phyloP scores from a whole-genome alignment of 768 basidiomycete genomes.

The Cystoderma amianthinum region DNA sequence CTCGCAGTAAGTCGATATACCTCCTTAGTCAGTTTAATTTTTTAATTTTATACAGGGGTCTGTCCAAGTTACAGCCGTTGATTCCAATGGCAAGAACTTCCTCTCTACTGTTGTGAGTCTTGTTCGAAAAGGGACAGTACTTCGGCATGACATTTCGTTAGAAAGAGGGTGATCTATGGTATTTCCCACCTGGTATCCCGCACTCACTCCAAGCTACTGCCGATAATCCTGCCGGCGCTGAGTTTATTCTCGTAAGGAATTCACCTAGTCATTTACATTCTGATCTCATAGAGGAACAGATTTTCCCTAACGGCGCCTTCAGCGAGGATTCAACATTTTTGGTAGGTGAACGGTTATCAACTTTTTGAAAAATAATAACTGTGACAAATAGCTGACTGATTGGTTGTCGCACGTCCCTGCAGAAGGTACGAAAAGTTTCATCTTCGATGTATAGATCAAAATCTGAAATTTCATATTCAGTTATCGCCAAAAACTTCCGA shows the following conservation, averaged over 20 bases:
- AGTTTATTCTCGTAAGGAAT: conserved; percentile 39
- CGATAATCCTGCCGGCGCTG: conserved; percentile 36
- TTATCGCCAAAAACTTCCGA: conserved; percentile 48
- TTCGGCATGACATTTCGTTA: too few relatives aligned
- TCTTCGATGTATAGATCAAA: neutral
- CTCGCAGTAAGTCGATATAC: conserved; percentile 22
- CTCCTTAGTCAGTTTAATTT: neutral
- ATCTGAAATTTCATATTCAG: conserved; percentile 10
- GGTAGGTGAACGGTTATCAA: conserved; percentile 13
- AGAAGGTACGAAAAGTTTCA: conserved; percentile 28
- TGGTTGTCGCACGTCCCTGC: conserved; percentile 49
- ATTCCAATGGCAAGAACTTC: conserved; percentile 40
- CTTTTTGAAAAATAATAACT: neutral
- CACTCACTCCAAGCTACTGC: conserved; percentile 47
- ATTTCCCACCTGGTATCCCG: conserved; percentile 49
- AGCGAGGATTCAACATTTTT: conserved; percentile 49
- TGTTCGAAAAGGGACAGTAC: neutral
- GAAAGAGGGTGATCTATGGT: conserved; percentile 47
- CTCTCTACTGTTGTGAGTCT: conserved; percentile 40
- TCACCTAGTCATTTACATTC: neutral
- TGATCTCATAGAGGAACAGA: conserved; percentile 15
- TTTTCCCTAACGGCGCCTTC: conserved; percentile 46
- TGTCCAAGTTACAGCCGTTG: conserved; percentile 41
- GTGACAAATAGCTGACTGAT: conserved; percentile 40
- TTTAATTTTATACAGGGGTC: conserved; percentile 24